Evolutionary conservation across 2,329 filamentous ascomycete species (phyloP), one percentile per base, ranked within the genome.

Genomic region (Fonsecaea pedrosoi): DNA sequence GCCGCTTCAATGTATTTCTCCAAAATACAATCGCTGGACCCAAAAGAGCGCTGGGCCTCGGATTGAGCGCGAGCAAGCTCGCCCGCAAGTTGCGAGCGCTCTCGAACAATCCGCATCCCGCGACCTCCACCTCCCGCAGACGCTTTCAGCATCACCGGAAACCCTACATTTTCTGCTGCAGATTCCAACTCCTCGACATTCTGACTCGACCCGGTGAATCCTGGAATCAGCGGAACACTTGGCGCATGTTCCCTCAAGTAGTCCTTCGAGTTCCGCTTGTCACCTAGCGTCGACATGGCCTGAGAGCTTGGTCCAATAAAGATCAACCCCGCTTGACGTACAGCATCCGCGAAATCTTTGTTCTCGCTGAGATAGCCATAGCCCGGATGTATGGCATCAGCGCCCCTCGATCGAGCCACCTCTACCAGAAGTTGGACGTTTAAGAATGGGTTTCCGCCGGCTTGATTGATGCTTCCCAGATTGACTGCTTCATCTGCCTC

Each of bases 141-240:
- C n/a, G 79, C 81, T 66, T 84, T 84, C 1, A 84, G 61, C 78
- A 84, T 82, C 3, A 84, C 71, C 0, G 82, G 82, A 50, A 72
- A 71, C 25, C 74, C 71, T 55, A 77, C 75, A 10, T 73, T 61
- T 13, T 70, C 65, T 1, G 75, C 75, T 2, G 64, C 72, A 4
- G 34, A 50, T 32, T 64, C 67, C 13, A 75, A 62, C 13, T 73
- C 73, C 2, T 67, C 69, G 1, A 68, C 63, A 35, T 75, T 66
- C 40, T 74, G 70, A 12, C 67, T 73, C 0, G 71, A 73, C 0
- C 74, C 73, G 4, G 68, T 45, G 60, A 72, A 72, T 0, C 75
- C 74, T 7, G 72, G 74, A 5, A 78, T 74, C 0, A 77, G 40
- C 1, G 75, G 75, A 1, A 78, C 70, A 10, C 70, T 69, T 0